phyloP scores from a whole-genome alignment of 2,329 filamentous ascomycete genomes.

The Colletotrichum agaves region DNA sequence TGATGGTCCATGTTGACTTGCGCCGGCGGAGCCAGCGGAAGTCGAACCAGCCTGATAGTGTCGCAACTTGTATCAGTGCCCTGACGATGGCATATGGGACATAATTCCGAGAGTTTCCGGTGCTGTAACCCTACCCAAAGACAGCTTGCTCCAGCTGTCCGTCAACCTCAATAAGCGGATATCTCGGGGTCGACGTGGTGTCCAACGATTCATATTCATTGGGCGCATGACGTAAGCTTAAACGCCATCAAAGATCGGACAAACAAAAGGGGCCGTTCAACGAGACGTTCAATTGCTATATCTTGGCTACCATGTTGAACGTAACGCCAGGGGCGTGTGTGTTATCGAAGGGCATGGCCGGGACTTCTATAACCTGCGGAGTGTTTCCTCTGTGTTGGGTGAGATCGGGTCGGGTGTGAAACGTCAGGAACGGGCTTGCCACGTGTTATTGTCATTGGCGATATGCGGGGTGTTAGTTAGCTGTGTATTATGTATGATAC shows the following conservation, averaged over 20 bases:
- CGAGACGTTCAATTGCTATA: background rate
- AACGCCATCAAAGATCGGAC: background rate
- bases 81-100: background rate
- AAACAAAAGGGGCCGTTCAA: background rate
- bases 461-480: background rate
- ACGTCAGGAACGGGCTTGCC: constrained; percentile 10
- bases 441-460: background rate
- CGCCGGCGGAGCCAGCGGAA: background rate
- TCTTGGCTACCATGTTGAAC: background rate
- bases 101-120: background rate
- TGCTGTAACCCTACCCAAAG: background rate
- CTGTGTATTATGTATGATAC: constrained; percentile 11
- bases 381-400: background rate
- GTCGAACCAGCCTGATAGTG: background rate
- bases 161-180: background rate
- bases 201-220: background rate
- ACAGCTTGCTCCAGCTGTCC: background rate
- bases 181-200: background rate
- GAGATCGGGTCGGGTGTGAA: constrained; percentile 14
- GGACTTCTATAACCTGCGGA: background rate
- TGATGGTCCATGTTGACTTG: background rate
- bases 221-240: background rate
- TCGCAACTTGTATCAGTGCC: background rate
- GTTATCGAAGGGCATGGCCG: background rate
- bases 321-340: background rate